A percentile compares a stretch with the other conserved stretches of the same genome.
Conservation (phyloP, 192 early-diverging fungal species). For the Backusella australiensis region DNA sequence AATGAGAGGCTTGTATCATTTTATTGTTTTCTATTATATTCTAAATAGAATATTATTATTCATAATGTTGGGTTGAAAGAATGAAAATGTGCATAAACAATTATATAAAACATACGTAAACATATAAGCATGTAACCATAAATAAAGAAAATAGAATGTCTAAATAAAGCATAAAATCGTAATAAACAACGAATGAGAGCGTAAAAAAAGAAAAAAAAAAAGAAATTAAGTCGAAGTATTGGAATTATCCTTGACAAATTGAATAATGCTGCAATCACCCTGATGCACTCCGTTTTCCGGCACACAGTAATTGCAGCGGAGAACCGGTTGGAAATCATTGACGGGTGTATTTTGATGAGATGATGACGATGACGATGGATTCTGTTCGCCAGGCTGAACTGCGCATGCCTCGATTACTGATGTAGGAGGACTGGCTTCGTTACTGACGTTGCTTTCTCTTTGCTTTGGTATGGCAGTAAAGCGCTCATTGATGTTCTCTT, state of each 20-base stretch:
- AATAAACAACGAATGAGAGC: background rate
- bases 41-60: background rate
- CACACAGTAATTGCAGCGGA: conserved; percentile 3
- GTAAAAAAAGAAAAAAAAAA: too few relatives aligned
- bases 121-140: background rate
- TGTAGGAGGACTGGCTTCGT: background rate
- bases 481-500: background rate
- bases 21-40: background rate
- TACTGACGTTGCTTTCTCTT: background rate
- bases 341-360: background rate
- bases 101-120: background rate
- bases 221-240: background rate
- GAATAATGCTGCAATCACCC: background rate
- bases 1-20: background rate
- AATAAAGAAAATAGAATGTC: background rate
- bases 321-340: background rate
- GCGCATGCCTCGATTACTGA: background rate
- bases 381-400: background rate
- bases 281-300: conserved; percentile 8
- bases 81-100: conserved; percentile 1
- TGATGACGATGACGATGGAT: background rate
- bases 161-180: conserved; percentile 1
- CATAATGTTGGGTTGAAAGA: background rate
- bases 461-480: background rate
- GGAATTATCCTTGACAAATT: background rate